phyloP scores from a whole-genome alignment of 2,329 filamentous ascomycete genomes.

The Exutisphaerella laricina region DNA sequence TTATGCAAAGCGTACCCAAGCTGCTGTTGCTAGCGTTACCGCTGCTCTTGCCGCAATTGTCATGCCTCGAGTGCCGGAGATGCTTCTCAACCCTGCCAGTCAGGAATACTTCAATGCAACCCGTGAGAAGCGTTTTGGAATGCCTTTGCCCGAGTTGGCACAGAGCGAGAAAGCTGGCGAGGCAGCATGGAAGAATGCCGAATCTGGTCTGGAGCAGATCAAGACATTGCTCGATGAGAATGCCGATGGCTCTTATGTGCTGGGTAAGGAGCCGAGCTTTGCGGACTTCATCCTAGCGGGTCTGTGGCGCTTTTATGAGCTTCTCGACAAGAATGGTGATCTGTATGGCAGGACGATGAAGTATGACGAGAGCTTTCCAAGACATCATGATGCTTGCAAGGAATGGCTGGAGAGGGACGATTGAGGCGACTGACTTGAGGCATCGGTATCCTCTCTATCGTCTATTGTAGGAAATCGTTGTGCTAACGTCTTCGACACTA shows the following conservation, averaged over 20 bases:
- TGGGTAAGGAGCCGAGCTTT: slow-evolving; percentile 51
- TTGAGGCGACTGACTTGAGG: neutral
- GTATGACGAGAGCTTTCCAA: slow-evolving; percentile 34
- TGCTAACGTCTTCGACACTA: too few relatives aligned
- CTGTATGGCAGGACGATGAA: slow-evolving; percentile 37
- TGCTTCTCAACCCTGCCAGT: slow-evolving; percentile 49
- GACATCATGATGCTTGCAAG: slow-evolving; percentile 35
- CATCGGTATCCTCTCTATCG: neutral
- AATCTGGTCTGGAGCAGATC: slow-evolving; percentile 41
- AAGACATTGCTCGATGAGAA: slow-evolving; percentile 37
- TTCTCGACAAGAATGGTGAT: slow-evolving; percentile 23
- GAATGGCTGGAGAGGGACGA: slow-evolving; percentile 36
- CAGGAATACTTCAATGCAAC: slow-evolving; percentile 53
- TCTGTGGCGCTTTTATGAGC: slow-evolving; percentile 38
- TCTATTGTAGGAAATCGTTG: too few relatives aligned
- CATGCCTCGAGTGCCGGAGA: slow-evolving; percentile 45
- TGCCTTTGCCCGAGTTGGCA: slow-evolving; percentile 48
- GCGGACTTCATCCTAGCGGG: slow-evolving; percentile 51
- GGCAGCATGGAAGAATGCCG: slow-evolving; percentile 44
- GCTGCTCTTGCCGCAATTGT: slow-evolving; percentile 38
- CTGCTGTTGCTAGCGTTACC: slow-evolving; percentile 40
- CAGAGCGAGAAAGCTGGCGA: slow-evolving; percentile 36
- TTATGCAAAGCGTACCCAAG: slow-evolving; percentile 36
- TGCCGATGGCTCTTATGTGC: slow-evolving; percentile 54
- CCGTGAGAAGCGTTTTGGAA: slow-evolving; percentile 47